These are phyloP conservation scores for Penicillium longicatenatum DNA, from an alignment of 495 filamentous ascomycete species.

Conservation along the genomic window DNA sequence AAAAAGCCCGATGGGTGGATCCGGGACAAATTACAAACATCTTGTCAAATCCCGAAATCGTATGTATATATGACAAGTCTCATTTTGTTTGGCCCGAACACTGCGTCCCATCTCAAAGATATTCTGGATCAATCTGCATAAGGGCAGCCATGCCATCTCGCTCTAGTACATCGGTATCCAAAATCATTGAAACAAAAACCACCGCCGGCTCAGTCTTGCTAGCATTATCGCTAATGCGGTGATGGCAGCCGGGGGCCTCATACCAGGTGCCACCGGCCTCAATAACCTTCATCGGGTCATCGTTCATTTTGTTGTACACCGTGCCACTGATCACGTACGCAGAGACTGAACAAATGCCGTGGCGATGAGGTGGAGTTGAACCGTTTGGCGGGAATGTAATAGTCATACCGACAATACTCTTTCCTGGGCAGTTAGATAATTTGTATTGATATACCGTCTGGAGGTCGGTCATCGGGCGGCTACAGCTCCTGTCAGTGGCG, in stretches of 20 bases:
- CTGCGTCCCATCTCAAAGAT: constrained; percentile 3
- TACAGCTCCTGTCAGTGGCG: background rate
- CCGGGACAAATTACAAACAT: too few species aligned
- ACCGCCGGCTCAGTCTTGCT: constrained; percentile 35
- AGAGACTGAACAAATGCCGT: constrained; percentile 37
- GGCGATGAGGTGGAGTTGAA: constrained; percentile 45
- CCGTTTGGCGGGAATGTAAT: constrained; percentile 41
- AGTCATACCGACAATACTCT: constrained; percentile 32
- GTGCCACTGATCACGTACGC: constrained; percentile 36
- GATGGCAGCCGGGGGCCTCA: constrained; percentile 49
- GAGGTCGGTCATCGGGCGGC: constrained; percentile 31
- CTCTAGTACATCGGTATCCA: constrained; percentile 37
- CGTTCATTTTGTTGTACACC: constrained; percentile 46
- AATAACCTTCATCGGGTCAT: constrained; percentile 30
- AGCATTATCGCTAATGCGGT: constrained; percentile 42
- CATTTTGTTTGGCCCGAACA: too few species aligned
- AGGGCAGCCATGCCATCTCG: constrained; percentile 28
- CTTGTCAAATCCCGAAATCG: too few species aligned
- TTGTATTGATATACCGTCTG: constrained; percentile 32
- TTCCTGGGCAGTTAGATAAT: constrained; percentile 36
- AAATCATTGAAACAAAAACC: constrained; percentile 33
- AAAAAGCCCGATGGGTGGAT: too few species aligned
- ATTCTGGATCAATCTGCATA: constrained; percentile 37
- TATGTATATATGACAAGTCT: too few species aligned
- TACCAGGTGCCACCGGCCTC: constrained; percentile 35